Base-by-base conservation (phyloP, 2,329 filamentous ascomycete species). In the Drechslera avenae region DNA sequence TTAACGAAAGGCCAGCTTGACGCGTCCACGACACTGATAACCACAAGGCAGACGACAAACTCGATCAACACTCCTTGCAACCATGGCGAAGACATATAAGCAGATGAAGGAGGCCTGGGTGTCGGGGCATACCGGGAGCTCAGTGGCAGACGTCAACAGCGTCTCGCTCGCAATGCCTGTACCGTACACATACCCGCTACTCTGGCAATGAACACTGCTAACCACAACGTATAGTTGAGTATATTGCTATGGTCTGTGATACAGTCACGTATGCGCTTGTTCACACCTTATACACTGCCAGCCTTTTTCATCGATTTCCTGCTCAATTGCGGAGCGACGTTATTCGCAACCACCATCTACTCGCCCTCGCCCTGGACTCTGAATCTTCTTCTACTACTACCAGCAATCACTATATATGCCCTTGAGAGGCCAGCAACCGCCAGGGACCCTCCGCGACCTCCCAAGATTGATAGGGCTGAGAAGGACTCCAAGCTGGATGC, bases 71-170 rank as follows among this genome's bases (percentile, higher is more conserved):
- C 43, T 41, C 36, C 14, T 51, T 56, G 32, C 16, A 14, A 52
- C 8, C 40, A 75, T 74, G 73, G 64, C 62, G 31, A 71, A 72
- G 45, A 87, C 82, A 75, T 96, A 97, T 80, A 99, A 97, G 77
- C 84, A 88, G 67, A 82, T 88, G 62, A 99, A 99, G 78, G 92
- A 96, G 79, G 91, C 91, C 69, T 96, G 96, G 73, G 94, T 99
- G 68, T 96, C 93, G 46, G 90, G 91, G 72, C 84, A 96, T 23
- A 86, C 88, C 5, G 94, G 94, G 33, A 91, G 94, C 52, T 83
- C 86, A 26, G 86, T 96, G 54, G 78, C 82, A 62, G 94, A 99
- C 73, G 92, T 99, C 77, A 93, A 92, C 72, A 83, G 84, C 64
- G 89, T 97, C 62, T 91, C 90, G 39, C 83, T 89, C 40, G 87